These are phyloP conservation scores for Leishmania arabica DNA, from an alignment of 208 protist species.

Conservation along the genomic window DNA sequence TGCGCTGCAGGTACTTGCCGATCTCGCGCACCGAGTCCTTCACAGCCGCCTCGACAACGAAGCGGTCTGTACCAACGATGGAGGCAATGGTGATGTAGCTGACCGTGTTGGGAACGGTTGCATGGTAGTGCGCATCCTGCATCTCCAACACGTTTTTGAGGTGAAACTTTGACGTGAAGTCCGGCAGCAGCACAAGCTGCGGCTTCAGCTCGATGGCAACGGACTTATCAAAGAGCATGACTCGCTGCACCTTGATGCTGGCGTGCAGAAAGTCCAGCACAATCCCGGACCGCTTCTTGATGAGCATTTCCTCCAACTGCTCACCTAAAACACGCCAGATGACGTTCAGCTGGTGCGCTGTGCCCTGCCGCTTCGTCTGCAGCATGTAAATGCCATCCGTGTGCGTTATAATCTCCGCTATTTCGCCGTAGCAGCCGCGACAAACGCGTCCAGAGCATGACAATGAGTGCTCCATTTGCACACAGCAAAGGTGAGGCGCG, in stretches of 20 bases:
- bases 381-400: slow-evolving; percentile 59
- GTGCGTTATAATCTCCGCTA: slow-evolving; percentile 63
- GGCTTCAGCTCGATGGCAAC: slow-evolving; percentile 70
- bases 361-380: slow-evolving; percentile 62
- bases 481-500: not conserved
- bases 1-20: slow-evolving; percentile 81
- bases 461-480: slow-evolving; percentile 14
- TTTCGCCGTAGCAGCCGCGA: slow-evolving; percentile 79
- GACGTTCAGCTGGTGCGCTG: slow-evolving; percentile 52
- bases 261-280: slow-evolving; percentile 81
- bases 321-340: slow-evolving; percentile 76
- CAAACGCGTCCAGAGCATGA: slow-evolving; percentile 46
- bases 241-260: slow-evolving; percentile 76
- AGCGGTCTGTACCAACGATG: slow-evolving; percentile 52
- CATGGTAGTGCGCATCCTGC: slow-evolving; percentile 81
- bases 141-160: slow-evolving; percentile 79
- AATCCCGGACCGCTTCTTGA: slow-evolving; percentile 66
- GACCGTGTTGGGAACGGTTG: slow-evolving; percentile 52
- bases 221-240: slow-evolving; percentile 50
- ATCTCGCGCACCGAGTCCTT: slow-evolving; percentile 84
- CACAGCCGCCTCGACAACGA: slow-evolving; percentile 74
- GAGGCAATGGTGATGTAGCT: slow-evolving; percentile 49
- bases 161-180: slow-evolving; percentile 86
- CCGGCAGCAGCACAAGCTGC: slow-evolving; percentile 77
- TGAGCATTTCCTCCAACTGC: slow-evolving; percentile 60